Evolutionary conservation across 1,284 basidiomycete species (phyloP).

Genomic region (Neolentinus lepideus): DNA sequence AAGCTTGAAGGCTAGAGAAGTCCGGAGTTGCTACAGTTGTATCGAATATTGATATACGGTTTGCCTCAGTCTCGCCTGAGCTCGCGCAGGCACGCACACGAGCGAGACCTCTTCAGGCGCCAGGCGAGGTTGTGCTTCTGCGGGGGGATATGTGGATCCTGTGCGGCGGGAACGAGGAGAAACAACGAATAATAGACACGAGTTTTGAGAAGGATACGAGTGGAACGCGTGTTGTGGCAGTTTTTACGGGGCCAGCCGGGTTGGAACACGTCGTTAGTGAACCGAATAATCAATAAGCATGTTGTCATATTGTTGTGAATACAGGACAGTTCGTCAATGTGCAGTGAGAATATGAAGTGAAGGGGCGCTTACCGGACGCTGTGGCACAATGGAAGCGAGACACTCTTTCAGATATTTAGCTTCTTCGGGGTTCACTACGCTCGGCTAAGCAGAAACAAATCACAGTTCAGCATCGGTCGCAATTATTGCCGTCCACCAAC

Average conservation of each 20-base stretch:
- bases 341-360: no score
- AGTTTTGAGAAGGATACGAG: conserved; percentile 15
- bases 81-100: conserved; percentile 27
- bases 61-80: conserved; percentile 9
- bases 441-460: neutral
- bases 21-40: no score
- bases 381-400: neutral
- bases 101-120: conserved; percentile 33
- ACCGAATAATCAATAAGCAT: no score
- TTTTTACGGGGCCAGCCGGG: no score
- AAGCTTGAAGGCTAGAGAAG: no score
- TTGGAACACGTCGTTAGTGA: neutral
- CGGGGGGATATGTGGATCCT: conserved; percentile 31
- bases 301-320: no score
- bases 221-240: no score
- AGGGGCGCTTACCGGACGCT: neutral
- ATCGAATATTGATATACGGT: neutral
- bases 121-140: conserved; percentile 29
- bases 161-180: neutral
- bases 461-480: conserved; percentile 7
- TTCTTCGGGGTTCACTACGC: neutral
- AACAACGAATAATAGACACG: conserved; percentile 13
- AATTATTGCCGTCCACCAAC: no score
- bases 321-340: no score
- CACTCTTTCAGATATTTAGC: neutral